These are phyloP conservation scores for Starmera caribaea DNA, from an alignment of 805 yeast genomes.

Conservation along the genomic window DNA sequence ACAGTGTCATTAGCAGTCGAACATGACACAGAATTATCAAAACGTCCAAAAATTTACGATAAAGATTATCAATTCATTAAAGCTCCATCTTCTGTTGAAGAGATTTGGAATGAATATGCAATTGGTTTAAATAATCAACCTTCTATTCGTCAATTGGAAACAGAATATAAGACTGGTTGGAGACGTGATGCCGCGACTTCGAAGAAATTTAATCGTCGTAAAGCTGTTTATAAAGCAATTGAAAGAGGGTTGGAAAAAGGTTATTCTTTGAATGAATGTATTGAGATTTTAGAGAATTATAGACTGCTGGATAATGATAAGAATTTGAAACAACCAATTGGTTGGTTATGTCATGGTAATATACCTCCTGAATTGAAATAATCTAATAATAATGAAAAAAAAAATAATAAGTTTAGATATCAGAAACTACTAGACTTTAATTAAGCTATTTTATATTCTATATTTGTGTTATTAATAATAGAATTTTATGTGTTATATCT, in stretches of 20 bases:
- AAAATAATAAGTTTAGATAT: background rate
- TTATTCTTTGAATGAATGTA: constrained; percentile 29
- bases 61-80: constrained; percentile 28
- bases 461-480: background rate
- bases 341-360: constrained; percentile 33
- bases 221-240: constrained; percentile 44
- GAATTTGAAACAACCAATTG: constrained; percentile 31
- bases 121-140: constrained; percentile 44
- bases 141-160: constrained; percentile 38
- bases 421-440: too few species aligned
- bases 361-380: constrained; percentile 21
- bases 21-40: constrained; percentile 4
- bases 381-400: background rate
- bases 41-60: constrained; percentile 19
- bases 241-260: constrained; percentile 39
- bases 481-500: too few species aligned
- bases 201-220: constrained; percentile 43
- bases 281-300: constrained; percentile 36
- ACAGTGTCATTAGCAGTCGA: too few species aligned
- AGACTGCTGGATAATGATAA: constrained; percentile 33
- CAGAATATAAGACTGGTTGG: constrained; percentile 44
- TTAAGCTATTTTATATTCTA: too few species aligned
- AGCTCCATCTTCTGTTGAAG: constrained; percentile 36
- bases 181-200: constrained; percentile 44
- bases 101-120: constrained; percentile 49